Evolutionary conservation across 176 grass and related monocot genomes (phyloP), one percentile per base, ranked within the genome.

Genomic region (Bothriochloa decipiens): DNA sequence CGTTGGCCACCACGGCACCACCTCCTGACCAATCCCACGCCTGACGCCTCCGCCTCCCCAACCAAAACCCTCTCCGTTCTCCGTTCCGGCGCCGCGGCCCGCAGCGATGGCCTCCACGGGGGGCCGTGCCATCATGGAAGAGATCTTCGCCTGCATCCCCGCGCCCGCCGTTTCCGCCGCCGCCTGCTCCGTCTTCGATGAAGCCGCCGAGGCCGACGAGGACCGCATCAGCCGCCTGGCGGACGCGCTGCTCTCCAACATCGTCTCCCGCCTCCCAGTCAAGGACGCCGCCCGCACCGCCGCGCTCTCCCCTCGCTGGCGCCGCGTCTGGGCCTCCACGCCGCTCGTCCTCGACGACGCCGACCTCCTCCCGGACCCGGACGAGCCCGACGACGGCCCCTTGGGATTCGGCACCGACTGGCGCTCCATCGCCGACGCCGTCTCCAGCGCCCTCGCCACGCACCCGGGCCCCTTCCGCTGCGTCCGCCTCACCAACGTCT

Each of bases 221-320:
- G 86, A 88, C 43, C 41, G n/a, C 66, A 79, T 88, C 80, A 78
- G 86, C 74, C 32, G 65, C 67, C 86, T 84, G 40, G 11, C 81
- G 1, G 74, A 74, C 74, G n/a, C 33, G 67, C 17, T 84, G 55
- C 81, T 84, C 33, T 52, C 65, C 29, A 26, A 77, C 53, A 84
- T 84, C 67, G 74, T 88, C 41, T 83, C 75, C 22, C 66, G 66
- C 65, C 80, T 88, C 74, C 80, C 81, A 11, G 23, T 29, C 32
- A 78, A 62, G 74, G 80, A 83, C 32, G 86, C 86, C 20, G 65
- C 80, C 3, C 57, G 57, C 57, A 60, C 57, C 22, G 8, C 57
- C 57, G 57, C 57, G 57, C 57, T 61, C 22, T 77, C 86, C 72
- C 40, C 36, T 37, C 79, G 86, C 63, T 88, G 86, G 80, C 86